Conservation (phyloP, 257 asterid species). For the Fraxinus excelsior region DNA sequence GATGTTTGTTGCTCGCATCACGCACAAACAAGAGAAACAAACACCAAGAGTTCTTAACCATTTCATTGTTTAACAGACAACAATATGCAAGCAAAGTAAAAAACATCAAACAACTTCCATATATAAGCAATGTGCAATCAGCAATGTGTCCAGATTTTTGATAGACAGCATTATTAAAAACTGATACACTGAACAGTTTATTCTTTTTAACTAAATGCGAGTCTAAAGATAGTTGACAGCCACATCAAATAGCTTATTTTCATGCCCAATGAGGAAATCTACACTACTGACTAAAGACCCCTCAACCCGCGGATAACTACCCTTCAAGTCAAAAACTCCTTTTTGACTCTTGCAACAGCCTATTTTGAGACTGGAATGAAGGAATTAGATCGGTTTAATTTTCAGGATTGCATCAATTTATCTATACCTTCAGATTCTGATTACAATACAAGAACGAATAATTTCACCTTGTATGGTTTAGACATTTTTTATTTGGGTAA, state of each 20-base stretch:
- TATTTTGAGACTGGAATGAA: background rate
- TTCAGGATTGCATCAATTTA: background rate
- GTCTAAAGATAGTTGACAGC: background rate
- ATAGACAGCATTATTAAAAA: background rate
- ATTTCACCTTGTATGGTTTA: too few species aligned
- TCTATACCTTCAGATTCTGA: too few species aligned
- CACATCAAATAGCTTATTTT: background rate
- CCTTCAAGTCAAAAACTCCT: too few species aligned
- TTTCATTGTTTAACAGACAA: background rate
- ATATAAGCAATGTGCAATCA: background rate
- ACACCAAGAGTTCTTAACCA: background rate
- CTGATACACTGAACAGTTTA: background rate
- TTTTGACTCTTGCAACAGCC: background rate
- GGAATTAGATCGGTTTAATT: background rate
- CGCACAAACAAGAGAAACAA: background rate
- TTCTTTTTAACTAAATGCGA: background rate
- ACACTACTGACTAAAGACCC: background rate
- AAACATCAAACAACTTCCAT: background rate
- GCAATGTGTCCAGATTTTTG: background rate
- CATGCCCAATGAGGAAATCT: background rate
- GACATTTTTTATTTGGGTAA: background rate
- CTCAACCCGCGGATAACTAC: background rate
- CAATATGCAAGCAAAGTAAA: background rate
- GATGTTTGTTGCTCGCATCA: background rate
- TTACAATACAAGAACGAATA: too few species aligned